A percentile compares a stretch with the other conserved stretches of the same genome.
These are phyloP conservation scores for Talaromyces stipitatus DNA, from an alignment of 495 filamentous ascomycete genomes.

Conservation along the genomic window DNA sequence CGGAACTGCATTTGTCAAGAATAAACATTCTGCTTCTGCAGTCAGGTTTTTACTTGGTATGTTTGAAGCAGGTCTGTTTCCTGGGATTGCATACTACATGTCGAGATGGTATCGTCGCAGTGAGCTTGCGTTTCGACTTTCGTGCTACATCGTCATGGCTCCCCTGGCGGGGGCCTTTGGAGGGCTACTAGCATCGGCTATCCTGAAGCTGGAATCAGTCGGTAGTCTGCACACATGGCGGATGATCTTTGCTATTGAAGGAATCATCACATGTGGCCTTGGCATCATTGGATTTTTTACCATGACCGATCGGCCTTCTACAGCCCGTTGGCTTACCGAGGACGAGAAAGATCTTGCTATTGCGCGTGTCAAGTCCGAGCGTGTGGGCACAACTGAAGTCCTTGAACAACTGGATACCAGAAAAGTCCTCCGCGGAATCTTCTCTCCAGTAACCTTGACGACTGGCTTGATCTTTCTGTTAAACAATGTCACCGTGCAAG, in stretches of 20 bases:
- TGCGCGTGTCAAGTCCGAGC: conserved; percentile 55
- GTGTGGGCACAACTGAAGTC: conserved; percentile 55
- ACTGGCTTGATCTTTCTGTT: conserved; percentile 45
- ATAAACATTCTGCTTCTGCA: conserved; percentile 29
- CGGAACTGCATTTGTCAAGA: conserved; percentile 40
- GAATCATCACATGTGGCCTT: conserved; percentile 56
- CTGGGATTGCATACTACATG: conserved; percentile 67
- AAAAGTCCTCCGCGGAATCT: conserved; percentile 41
- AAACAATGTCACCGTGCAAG: conserved; percentile 49
- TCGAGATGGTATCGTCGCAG: conserved; percentile 63
- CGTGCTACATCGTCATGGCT: conserved; percentile 48
- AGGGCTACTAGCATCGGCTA: conserved; percentile 57
- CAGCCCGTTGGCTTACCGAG: conserved; percentile 55
- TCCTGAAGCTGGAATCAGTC: conserved; percentile 36
- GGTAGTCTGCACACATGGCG: conserved; percentile 52
- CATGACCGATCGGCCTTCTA: conserved; percentile 60
- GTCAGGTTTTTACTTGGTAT: conserved; percentile 52
- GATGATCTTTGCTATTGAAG: conserved; percentile 71
- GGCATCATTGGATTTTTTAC: conserved; percentile 49
- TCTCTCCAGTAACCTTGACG: conserved; percentile 39
- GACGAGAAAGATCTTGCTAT: conserved; percentile 58
- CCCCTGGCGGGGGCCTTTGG: conserved; percentile 65
- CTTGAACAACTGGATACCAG: conserved; percentile 39
- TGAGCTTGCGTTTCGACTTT: conserved; percentile 56
- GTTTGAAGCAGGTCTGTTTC: conserved; percentile 64